phyloP scores from a whole-genome alignment of 805 yeast genomes.

The Nakazawaea sp. region DNA sequence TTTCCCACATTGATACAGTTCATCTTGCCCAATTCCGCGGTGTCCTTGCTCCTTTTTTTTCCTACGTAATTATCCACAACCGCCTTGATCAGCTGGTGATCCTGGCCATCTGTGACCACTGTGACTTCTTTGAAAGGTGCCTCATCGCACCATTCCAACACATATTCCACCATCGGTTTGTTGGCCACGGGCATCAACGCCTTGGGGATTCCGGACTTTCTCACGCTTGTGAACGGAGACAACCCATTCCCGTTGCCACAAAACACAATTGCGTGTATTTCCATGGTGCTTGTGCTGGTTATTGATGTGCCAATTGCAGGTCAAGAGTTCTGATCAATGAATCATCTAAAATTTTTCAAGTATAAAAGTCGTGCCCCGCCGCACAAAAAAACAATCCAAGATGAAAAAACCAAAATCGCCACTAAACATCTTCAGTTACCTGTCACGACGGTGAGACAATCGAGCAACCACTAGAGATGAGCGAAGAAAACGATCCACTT shows the following conservation, averaged over 20 bases:
- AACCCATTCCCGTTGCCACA: constrained; percentile 81
- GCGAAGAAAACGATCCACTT: constrained; percentile 72
- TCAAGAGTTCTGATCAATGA: too few relatives aligned
- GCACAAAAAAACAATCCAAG: too few relatives aligned
- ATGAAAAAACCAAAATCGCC: too few relatives aligned
- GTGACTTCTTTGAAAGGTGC: constrained; percentile 72
- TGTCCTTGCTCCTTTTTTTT: constrained; percentile 27
- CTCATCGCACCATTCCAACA: constrained; percentile 86
- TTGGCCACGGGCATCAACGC: constrained; percentile 88
- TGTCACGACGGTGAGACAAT: too few relatives aligned
- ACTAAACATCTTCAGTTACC: too few relatives aligned
- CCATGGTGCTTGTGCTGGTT: constrained; percentile 53
- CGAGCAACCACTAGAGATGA: too few relatives aligned
- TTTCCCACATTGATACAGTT: constrained; percentile 37
- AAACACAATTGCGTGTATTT: constrained; percentile 82
- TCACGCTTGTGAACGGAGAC: constrained; percentile 60
- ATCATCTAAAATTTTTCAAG: too few relatives aligned
- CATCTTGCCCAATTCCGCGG: constrained; percentile 27
- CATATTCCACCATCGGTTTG: constrained; percentile 81
- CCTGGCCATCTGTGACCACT: constrained; percentile 48
- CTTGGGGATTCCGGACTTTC: constrained; percentile 66
- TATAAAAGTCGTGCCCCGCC: too few relatives aligned
- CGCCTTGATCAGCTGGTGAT: constrained; percentile 36
- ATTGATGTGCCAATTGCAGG: too few relatives aligned
- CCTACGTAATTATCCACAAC: constrained; percentile 42